Evolutionary conservation across 345 rosid species (phyloP), one percentile per base, ranked within the genome.

Genomic region (Euphorbia lathyris): DNA sequence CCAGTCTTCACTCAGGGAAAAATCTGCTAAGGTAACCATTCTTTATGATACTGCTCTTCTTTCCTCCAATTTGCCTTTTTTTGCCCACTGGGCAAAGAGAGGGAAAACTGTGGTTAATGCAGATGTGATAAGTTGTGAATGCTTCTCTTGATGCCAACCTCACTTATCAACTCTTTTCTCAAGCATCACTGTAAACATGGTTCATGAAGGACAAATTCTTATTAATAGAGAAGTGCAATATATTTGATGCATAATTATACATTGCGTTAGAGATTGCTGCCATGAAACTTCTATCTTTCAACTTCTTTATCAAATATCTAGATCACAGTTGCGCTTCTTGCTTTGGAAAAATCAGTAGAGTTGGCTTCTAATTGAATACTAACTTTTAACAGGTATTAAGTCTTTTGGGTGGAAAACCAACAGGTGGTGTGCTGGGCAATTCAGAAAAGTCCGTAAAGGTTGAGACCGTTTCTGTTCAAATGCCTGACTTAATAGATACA

Each of bases 1-100:
- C 5, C 98, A 95, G 81, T 66, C 86, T 73, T 92, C 98, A 72
- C 86, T 95, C 48, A 88, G 96, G 55, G 97, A 95, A 69, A 95
- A 86, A 84, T 89, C 98, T 75, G 83, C 78, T 67, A 95, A 78
- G 94, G 99, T 90, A 82, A 70, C 27, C 30, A 1, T 52, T 30
- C 12, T 14, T 40, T 26, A 11, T 50, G 27, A 13, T 43, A 47
- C 59, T 58, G 50, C 4, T n/a, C 27, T 56, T n/a, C 5, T 11
- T 64, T 26, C n/a, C 13, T 40, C 47, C 3, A 22, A 45, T 64
- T 64, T 14, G 53, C 43, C 14, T 52, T 51, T 10, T 19, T 40
- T 22, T 2, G 2, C 57, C 45, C 34, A 13, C 4, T 1, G 11
- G 58, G 51, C 19, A 61, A 38, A 26, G 14, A 32, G 8, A 64